phyloP scores from a whole-genome alignment of 768 basidiomycete genomes.

The Tulasnella sp. region DNA sequence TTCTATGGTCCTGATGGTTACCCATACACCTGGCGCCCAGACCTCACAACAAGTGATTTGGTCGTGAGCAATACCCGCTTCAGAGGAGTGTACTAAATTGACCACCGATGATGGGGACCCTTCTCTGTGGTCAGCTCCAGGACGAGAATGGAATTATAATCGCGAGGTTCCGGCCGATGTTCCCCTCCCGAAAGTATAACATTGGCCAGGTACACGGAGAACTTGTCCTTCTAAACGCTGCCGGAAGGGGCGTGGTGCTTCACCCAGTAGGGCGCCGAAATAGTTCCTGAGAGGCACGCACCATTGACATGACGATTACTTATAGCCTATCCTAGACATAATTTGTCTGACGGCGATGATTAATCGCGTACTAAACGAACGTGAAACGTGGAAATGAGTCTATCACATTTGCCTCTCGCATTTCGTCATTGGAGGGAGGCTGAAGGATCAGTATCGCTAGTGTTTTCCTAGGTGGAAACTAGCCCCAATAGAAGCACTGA shows the following conservation, averaged over 20 bases:
- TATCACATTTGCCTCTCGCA: too few relatives aligned
- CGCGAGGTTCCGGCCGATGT: slow-evolving; percentile 76
- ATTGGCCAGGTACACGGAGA: slow-evolving; percentile 79
- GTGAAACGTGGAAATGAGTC: background rate
- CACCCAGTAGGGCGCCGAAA: slow-evolving; percentile 50
- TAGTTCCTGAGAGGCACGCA: background rate
- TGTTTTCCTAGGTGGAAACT: too few relatives aligned
- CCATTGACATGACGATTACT: slow-evolving; percentile 16
- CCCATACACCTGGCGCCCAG: slow-evolving; percentile 75
- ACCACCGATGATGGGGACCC: slow-evolving; percentile 36
- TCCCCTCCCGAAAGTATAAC: slow-evolving; percentile 73
- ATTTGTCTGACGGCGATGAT: slow-evolving; percentile 85
- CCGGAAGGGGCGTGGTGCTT: slow-evolving; percentile 72
- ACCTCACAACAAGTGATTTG: slow-evolving; percentile 14
- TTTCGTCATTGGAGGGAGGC: too few relatives aligned
- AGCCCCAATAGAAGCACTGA: too few relatives aligned
- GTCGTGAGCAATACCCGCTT: slow-evolving; percentile 46
- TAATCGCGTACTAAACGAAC: slow-evolving; percentile 53
- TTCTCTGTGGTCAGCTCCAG: slow-evolving; percentile 57
- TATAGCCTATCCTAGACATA: slow-evolving; percentile 77
- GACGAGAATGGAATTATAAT: slow-evolving; percentile 61
- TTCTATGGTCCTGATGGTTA: slow-evolving; percentile 82
- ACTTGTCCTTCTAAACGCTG: slow-evolving; percentile 73
- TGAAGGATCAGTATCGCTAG: too few relatives aligned
- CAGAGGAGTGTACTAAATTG: slow-evolving; percentile 59